phyloP scores from a whole-genome alignment of 441 rosid species.

The Adansonia rubrostipa region DNA sequence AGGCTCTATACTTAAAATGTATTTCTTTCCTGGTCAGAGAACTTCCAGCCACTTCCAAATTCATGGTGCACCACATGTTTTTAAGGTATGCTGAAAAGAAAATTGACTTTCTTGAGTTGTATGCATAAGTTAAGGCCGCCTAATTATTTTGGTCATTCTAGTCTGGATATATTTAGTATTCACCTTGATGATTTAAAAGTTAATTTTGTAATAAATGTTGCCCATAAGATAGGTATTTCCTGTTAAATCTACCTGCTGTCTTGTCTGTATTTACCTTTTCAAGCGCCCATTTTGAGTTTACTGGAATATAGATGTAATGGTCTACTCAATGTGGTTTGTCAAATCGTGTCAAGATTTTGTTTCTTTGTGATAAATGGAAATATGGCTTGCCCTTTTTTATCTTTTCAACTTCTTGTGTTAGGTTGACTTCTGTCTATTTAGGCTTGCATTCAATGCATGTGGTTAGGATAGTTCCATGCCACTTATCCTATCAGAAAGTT shows the following conservation, averaged over 20 bases:
- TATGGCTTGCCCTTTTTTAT: neutral
- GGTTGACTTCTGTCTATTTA: neutral
- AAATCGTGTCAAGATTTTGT: neutral
- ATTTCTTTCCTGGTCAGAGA: slow-evolving; percentile 95
- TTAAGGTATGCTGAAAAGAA: slow-evolving; percentile 60
- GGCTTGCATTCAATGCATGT: neutral
- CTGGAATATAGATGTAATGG: neutral
- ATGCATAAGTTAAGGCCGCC: slow-evolving; percentile 18
- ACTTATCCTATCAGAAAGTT: neutral
- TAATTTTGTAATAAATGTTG: slow-evolving; percentile 1
- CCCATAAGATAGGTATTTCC: slow-evolving; percentile 10
- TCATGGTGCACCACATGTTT: slow-evolving; percentile 91
- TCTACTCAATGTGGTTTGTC: neutral
- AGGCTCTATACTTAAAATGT: slow-evolving; percentile 92
- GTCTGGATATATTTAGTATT: neutral
- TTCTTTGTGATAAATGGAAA: neutral
- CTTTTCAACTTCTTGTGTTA: slow-evolving; percentile 6
- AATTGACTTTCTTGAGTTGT: slow-evolving; percentile 3
- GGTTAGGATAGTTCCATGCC: neutral
- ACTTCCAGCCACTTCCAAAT: slow-evolving; percentile 88
- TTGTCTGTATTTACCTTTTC: slow-evolving; percentile 3
- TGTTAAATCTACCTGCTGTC: slow-evolving; percentile 1
- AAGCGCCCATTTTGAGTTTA: slow-evolving; percentile 3
- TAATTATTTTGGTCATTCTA: neutral
- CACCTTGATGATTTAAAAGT: neutral